Evolutionary conservation across 495 filamentous ascomycete genomes (phyloP), one percentile per base, ranked within the genome.

Genomic region (Penicillium coprophilum): DNA sequence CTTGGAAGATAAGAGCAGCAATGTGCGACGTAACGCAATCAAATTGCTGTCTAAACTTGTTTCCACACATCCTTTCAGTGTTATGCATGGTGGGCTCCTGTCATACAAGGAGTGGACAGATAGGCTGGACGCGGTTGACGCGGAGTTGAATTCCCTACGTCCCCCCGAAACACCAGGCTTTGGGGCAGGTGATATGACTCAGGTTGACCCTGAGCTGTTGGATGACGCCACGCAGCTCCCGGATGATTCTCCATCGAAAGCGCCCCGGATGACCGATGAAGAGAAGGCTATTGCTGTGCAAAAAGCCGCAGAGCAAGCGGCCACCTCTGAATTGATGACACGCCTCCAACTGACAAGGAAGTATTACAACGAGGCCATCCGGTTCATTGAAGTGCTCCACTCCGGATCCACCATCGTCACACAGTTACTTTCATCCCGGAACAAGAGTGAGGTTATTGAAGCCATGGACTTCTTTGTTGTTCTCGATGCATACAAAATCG

Each of bases 381-480:
- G 88, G 43, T 99, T 99, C 69, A 96, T 97, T 61, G 88, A 96
- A 56, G 88, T 93, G n/a, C 76, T 99, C 17, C 91, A 96, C 63
- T 80, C 84, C 12, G 89, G 89, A 31, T 92, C 91, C 1, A 76
- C 72, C 3, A 80, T 85, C 12, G 84, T 97, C 17, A 89, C 87
- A 57, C 93, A 96, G 71, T 81, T 99, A 6, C 80, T 99, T 10
- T 87, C 88, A 6, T 93, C 92, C 13, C 90, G 88, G 65, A 99
- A 97, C 76, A 97, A 97, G 77, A 95, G 87, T 58, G 94, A 99
- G 70, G 89, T 96, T 23, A 96, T 97, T 53, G 95, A 97, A 66
- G 95, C 94, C 4, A 99, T 99, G 91, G 94, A 99, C 64, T 97
- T 94, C 71, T 96, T 97, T 63, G 90, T 92, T 55, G 85, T 96